phyloP scores from a whole-genome alignment of 345 rosid species.

The Diplotaxis tenuifolia region DNA sequence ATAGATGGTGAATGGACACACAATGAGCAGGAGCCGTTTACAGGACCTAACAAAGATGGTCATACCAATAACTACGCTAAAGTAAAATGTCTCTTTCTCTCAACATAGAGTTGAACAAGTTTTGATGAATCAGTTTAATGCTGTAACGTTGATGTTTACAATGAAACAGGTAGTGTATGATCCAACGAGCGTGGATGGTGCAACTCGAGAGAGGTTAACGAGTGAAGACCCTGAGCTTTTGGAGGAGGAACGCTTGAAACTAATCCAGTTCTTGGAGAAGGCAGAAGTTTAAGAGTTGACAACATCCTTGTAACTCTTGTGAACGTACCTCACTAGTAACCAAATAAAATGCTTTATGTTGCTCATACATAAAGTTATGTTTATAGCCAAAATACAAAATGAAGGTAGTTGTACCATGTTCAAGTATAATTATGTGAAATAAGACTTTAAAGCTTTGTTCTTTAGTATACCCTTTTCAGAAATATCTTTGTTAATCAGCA shows the following conservation, averaged over 20 bases:
- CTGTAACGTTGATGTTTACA: not conserved
- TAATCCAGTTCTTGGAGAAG: constrained; percentile 59
- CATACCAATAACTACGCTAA: constrained; percentile 72
- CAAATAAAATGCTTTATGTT: constrained; percentile 32
- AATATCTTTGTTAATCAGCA: too few relatives aligned
- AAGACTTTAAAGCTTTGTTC: too few relatives aligned
- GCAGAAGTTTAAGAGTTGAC: constrained; percentile 27
- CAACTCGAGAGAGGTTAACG: constrained; percentile 49
- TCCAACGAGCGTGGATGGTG: constrained; percentile 40
- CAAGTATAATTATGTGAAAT: too few relatives aligned
- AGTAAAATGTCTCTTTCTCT: constrained; percentile 42
- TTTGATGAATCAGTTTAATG: not conserved
- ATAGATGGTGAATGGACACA: constrained; percentile 76
- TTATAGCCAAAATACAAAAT: not conserved
- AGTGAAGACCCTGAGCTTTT: constrained; percentile 62
- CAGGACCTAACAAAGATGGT: constrained; percentile 71
- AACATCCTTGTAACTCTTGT: constrained; percentile 3
- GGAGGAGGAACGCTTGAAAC: constrained; percentile 50
- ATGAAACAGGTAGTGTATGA: constrained; percentile 52
- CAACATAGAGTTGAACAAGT: not conserved
- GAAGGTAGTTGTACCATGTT: not conserved
- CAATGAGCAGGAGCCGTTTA: constrained; percentile 58
- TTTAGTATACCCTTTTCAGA: too few relatives aligned
- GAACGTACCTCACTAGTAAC: constrained; percentile 18
- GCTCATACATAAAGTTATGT: constrained; percentile 3